Base-by-base conservation (phyloP, 2,329 filamentous ascomycete genomes). In the Aspergillus ibericus region DNA sequence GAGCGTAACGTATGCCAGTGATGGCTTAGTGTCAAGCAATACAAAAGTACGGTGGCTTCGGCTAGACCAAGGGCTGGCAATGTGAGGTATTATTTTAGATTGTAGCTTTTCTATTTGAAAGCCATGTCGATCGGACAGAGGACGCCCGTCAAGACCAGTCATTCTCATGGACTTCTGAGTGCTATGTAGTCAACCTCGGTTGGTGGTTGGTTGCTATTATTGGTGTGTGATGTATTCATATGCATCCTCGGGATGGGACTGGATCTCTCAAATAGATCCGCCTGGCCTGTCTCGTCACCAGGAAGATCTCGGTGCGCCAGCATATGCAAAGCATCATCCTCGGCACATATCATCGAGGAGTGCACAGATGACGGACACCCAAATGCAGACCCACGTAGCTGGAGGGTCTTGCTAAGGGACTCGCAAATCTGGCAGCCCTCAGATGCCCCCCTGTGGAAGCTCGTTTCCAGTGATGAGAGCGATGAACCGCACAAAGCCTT, bases 401-500 rank as follows among this genome's bases (percentile, higher is more conserved):
- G 38, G 22, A 13, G 38, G 38, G 18, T 22, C 18, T n/a, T 42
- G 13, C 18, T 10, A 10, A 40, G 10, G 38, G 13, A 42, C 10
- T 22, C 38, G 38, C 38, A 42, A 15, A 8, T 22, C n/a, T 13
- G 20, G 38, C 10, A 13, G 12, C 42, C 42, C 25, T 63, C 49
- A 62, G 16, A 40, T 38, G 35, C 50, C 49, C 40, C 60, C 53
- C 40, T 50, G 36, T 20, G 48, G 34, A 13, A 53, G 42, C n/a
- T 61, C 40, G 36, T 62, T 63, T 29, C 62, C 59, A 18, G 68
- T 69, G 25, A 77, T 68, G 59, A 78, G 59, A 29, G 63, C 64
- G 55, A 74, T 60, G 60, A 78, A 77, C 48, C 65, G 70, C 70
- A 73, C 68, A 56, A 77, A 77, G 4, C 68, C 74, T 61, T 76